Conservation (phyloP, 352 stramenopile genomes). For the Globisporangium paddicum region DNA sequence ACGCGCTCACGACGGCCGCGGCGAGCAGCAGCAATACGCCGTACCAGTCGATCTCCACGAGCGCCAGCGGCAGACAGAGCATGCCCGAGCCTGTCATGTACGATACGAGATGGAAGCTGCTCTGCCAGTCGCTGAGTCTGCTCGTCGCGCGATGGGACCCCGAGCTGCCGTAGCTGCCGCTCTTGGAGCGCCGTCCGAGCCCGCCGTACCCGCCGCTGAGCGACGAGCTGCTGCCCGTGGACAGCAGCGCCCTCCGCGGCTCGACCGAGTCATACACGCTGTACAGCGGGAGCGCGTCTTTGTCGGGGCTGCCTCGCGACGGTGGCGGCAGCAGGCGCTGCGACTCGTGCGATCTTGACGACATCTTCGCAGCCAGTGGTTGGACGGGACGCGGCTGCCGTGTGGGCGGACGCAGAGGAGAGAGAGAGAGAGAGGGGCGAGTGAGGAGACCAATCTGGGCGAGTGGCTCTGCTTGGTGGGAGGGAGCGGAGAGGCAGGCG, state of each 20-base stretch:
- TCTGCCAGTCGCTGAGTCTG: conserved; percentile 56
- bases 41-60: conserved; percentile 81
- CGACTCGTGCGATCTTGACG: conserved; percentile 11
- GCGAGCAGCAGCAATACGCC: conserved; percentile 51
- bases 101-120: conserved; percentile 62
- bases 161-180: conserved; percentile 18
- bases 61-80: conserved; percentile 61
- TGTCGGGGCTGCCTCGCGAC: background rate
- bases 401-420: background rate
- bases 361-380: background rate
- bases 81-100: conserved; percentile 75
- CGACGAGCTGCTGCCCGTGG: conserved; percentile 30
- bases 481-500: background rate
- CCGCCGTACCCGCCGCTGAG: conserved; percentile 25
- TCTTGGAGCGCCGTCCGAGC: conserved; percentile 16
- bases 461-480: background rate
- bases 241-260: conserved; percentile 9
- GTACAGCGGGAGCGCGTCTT: background rate
- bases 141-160: conserved; percentile 5
- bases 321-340: background rate
- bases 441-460: background rate
- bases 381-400: background rate
- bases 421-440: background rate
- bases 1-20: conserved; percentile 46
- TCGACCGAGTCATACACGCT: conserved; percentile 7